A percentile compares a stretch with the other conserved stretches of the same genome.
These are phyloP conservation scores for Dinochytrium kinnereticum DNA, from an alignment of 371 early-diverging fungal species.

Conservation along the genomic window DNA sequence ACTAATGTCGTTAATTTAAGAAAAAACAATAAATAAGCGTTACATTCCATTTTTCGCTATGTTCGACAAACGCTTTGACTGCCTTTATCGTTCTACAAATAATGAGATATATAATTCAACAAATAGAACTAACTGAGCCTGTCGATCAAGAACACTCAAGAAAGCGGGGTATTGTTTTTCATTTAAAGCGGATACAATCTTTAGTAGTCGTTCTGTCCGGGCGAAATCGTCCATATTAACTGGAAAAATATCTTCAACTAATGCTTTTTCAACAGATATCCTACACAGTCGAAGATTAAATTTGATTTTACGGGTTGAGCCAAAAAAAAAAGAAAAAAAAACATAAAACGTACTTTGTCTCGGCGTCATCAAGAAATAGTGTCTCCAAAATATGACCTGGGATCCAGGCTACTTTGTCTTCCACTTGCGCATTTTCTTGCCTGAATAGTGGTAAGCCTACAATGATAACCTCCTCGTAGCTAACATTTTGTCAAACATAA, in stretches of 20 bases:
- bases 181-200: constrained; percentile 56
- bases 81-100: constrained; percentile 49
- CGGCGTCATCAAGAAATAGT: constrained; percentile 80
- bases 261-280: constrained; percentile 66
- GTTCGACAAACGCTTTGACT: constrained; percentile 54
- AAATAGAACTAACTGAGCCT: constrained; percentile 48
- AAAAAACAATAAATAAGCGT: not conserved
- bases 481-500: constrained; percentile 70
- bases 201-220: constrained; percentile 65
- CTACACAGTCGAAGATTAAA: constrained; percentile 29
- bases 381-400: constrained; percentile 76
- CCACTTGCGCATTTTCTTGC: constrained; percentile 31
- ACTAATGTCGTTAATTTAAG: constrained; percentile 32
- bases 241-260: constrained; percentile 64
- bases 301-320: not conserved
- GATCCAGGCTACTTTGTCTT: constrained; percentile 77
- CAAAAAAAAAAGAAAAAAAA: not conserved
- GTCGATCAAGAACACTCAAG: constrained; percentile 57
- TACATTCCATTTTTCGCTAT: constrained; percentile 60
- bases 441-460: constrained; percentile 11
- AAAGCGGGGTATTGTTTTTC: constrained; percentile 62
- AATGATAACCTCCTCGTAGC: not conserved
- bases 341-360: constrained; percentile 62
- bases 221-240: constrained; percentile 55
- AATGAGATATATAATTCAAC: not conserved